A percentile compares a stretch with the other conserved stretches of the same genome.
These are phyloP conservation scores for Elongisporangium anandrum DNA, from an alignment of 352 stramenopile species.

Conservation along the genomic window DNA sequence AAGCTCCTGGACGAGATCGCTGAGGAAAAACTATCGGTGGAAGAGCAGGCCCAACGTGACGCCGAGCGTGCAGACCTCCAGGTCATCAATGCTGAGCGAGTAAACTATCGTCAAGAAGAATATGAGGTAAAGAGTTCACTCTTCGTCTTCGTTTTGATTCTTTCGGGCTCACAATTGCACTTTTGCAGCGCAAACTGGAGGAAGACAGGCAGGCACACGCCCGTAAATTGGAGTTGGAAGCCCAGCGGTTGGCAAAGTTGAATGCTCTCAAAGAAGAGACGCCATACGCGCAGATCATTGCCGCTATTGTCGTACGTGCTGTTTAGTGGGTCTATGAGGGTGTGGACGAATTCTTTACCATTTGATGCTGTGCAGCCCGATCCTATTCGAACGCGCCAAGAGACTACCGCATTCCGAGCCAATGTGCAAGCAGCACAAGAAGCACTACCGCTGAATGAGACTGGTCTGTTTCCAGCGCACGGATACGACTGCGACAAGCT, in stretches of 20 bases:
- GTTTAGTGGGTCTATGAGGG: neutral
- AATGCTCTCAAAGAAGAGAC: conserved; percentile 61
- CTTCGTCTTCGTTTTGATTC: neutral
- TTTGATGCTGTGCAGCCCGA: conserved; percentile 29
- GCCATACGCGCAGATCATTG: conserved; percentile 62
- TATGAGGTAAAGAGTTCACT: conserved; percentile 30
- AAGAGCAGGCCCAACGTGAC: conserved; percentile 29
- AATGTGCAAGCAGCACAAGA: conserved; percentile 66
- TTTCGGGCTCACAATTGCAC: neutral
- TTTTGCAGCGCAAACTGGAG: conserved; percentile 45
- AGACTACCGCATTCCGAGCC: conserved; percentile 60
- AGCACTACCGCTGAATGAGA: conserved; percentile 48
- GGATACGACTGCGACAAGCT: conserved; percentile 74
- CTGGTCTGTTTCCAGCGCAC: conserved; percentile 61
- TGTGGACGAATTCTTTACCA: neutral
- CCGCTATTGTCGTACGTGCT: conserved; percentile 40
- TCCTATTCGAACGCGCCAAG: conserved; percentile 56
- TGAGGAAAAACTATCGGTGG: conserved; percentile 25
- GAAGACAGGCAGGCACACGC: conserved; percentile 29
- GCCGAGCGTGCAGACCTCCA: conserved; percentile 27
- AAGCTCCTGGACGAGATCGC: conserved; percentile 42
- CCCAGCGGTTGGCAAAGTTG: conserved; percentile 34
- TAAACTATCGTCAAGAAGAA: conserved; percentile 51
- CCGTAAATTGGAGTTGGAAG: conserved; percentile 20
- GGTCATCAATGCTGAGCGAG: conserved; percentile 55